Evolutionary conservation across 2,329 filamentous ascomycete genomes (phyloP), one percentile per base, ranked within the genome.

Genomic region (Pezicula carpinea): DNA sequence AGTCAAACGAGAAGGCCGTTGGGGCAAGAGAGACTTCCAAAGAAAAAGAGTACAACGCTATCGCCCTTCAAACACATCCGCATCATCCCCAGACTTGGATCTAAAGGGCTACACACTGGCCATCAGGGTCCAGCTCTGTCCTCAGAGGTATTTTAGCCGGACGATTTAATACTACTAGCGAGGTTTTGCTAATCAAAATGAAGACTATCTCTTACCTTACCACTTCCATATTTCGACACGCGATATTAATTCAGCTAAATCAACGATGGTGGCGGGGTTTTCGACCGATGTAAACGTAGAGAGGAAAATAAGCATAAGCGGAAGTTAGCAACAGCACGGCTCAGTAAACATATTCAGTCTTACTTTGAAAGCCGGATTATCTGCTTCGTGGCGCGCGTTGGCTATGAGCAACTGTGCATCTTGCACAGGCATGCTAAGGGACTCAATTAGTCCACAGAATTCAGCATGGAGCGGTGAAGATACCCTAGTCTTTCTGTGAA

Each of bases 241-340:
- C 17, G 19, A 18, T 21, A 19, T 14, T n/a, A n/a, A 39, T 18
- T 14, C 36, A 22, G 13, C 17, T 5, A 39, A 5, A 31, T 52
- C 44, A 55, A 31, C 53, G 47, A 18, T 50, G 47, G n/a, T 54
- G 51, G 11, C 64, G 68, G 47, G 76, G 74, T 53, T 83, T 84
- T 52, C 73, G 72, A 42, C 80, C 80, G 55, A 83, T 82, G 53
- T 77, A 82, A 32, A 83, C 75, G 59, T 83, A 83, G 74, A 83
- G 59, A 36, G 77, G 77, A 50, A 83, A 83, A 60, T 83, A 83
- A 26, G 78, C 74, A 79, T 64, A 43, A 10, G 8, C 32, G 35
- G 22, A 13, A 14, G 18, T 51, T 53, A 50, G 40, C 29, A 53
- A 48, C 35, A 44, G 35, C 17, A 39, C 23, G 22, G 31, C 29